Conservation (phyloP, 768 basidiomycete genomes). For the Xanthoconium purpureum region DNA sequence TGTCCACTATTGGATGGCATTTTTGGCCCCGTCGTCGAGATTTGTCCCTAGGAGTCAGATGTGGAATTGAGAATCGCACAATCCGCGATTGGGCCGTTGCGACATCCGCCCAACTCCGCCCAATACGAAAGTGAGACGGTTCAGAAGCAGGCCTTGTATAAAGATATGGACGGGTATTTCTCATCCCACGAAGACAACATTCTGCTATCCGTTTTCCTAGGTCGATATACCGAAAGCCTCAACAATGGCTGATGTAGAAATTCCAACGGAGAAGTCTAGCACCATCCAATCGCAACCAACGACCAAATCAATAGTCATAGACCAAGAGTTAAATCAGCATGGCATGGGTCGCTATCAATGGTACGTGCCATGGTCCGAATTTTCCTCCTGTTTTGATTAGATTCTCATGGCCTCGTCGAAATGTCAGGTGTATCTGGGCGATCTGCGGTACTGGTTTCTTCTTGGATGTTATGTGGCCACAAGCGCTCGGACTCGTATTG, state of each 20-base stretch:
- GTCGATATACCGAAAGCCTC: background rate
- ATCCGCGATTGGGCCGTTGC: too few species aligned
- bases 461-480: conserved; percentile 11
- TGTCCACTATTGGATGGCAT: too few species aligned
- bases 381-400: background rate
- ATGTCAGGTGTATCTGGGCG: conserved; percentile 13
- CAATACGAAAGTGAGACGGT: too few species aligned
- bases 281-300: background rate
- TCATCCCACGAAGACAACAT: too few species aligned
- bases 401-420: background rate
- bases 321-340: conserved; percentile 9
- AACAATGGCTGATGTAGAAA: background rate
- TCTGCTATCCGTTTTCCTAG: background rate
- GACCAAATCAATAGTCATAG: conserved; percentile 11
- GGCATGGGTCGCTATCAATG: conserved; percentile 19
- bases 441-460: conserved; percentile 11
- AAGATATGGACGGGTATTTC: too few species aligned
- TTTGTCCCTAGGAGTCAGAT: too few species aligned
- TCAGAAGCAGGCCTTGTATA: too few species aligned
- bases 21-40: too few species aligned
- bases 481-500: background rate
- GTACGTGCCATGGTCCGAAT: background rate
- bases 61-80: too few species aligned
- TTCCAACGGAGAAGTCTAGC: too few species aligned
- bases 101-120: too few species aligned